Conservation (phyloP, 164 flowering plant genomes). For the Aristolochia contorta region DNA sequence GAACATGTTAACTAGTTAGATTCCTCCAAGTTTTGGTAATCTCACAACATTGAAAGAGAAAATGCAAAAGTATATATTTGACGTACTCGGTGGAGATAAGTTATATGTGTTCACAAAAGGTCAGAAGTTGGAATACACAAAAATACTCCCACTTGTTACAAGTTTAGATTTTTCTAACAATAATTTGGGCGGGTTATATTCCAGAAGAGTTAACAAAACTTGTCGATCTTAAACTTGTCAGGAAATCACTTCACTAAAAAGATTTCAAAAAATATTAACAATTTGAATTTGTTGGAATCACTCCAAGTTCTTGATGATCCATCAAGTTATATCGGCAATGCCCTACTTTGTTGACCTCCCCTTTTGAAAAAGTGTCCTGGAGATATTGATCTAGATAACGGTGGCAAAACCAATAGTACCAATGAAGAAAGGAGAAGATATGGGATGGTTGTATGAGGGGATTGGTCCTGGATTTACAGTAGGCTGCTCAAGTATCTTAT, state of each 20-base stretch:
- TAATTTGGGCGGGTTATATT: too few relatives aligned
- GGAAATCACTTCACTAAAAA: not conserved
- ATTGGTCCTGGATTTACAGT: too few relatives aligned
- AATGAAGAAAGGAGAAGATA: too few relatives aligned
- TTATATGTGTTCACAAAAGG: not conserved
- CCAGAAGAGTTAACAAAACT: not conserved
- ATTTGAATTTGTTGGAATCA: not conserved
- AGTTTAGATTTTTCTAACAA: too few relatives aligned
- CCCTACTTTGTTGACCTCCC: not conserved
- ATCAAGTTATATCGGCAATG: not conserved
- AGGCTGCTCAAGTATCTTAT: too few relatives aligned
- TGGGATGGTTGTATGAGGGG: too few relatives aligned
- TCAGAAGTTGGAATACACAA: too few relatives aligned
- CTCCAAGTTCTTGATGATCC: not conserved
- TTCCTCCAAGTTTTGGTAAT: slow-evolving; percentile 1
- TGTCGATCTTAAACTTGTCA: not conserved
- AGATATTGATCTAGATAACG: not conserved
- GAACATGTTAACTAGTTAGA: not conserved
- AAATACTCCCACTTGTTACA: too few relatives aligned
- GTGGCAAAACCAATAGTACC: too few relatives aligned
- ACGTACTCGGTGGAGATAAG: too few relatives aligned
- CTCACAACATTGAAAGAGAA: not conserved
- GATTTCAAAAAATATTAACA: not conserved
- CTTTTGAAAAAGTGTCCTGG: not conserved
- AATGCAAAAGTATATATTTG: too few relatives aligned